These are phyloP conservation scores for Naganishia cerealis DNA, from an alignment of 1,284 basidiomycete genomes.

Conservation along the genomic window DNA sequence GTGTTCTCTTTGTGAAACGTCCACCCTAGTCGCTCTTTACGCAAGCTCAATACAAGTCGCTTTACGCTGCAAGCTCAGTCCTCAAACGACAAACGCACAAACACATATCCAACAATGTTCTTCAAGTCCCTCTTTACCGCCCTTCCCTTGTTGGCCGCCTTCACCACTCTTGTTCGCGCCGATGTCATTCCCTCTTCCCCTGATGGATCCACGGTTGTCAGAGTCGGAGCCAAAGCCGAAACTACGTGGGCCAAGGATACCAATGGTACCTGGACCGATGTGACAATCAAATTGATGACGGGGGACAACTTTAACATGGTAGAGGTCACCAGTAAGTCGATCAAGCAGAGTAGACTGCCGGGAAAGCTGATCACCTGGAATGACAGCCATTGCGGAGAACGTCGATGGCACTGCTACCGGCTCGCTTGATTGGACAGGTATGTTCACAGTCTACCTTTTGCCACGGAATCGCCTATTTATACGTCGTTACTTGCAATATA, in stretches of 20 bases:
- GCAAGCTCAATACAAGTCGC: slow-evolving; percentile 8
- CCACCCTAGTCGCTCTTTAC: background rate
- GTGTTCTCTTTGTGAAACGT: background rate
- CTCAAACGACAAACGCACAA: background rate
- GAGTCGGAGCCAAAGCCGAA: slow-evolving; percentile 44
- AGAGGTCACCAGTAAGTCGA: slow-evolving; percentile 38
- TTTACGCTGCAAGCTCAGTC: background rate
- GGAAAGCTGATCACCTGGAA: slow-evolving; percentile 30
- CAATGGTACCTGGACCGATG: slow-evolving; percentile 52
- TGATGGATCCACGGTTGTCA: slow-evolving; percentile 45
- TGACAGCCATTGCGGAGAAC: slow-evolving; percentile 34
- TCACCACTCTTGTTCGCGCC: slow-evolving; percentile 25
- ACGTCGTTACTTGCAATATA: background rate
- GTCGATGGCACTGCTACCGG: slow-evolving; percentile 5
- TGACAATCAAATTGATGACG: slow-evolving; percentile 51
- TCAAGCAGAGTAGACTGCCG: background rate
- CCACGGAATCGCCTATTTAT: background rate
- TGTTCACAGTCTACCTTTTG: background rate
- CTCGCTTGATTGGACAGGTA: slow-evolving; percentile 18
- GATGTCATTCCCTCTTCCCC: slow-evolving; percentile 53
- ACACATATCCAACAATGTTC: slow-evolving; percentile 8
- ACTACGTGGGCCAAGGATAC: slow-evolving; percentile 51
- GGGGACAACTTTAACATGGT: slow-evolving; percentile 49
- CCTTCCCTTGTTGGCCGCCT: slow-evolving; percentile 17
- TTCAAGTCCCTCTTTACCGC: slow-evolving; percentile 23